phyloP scores from a whole-genome alignment of 2,329 filamentous ascomycete genomes.

The Cordyceps tenuipes region DNA sequence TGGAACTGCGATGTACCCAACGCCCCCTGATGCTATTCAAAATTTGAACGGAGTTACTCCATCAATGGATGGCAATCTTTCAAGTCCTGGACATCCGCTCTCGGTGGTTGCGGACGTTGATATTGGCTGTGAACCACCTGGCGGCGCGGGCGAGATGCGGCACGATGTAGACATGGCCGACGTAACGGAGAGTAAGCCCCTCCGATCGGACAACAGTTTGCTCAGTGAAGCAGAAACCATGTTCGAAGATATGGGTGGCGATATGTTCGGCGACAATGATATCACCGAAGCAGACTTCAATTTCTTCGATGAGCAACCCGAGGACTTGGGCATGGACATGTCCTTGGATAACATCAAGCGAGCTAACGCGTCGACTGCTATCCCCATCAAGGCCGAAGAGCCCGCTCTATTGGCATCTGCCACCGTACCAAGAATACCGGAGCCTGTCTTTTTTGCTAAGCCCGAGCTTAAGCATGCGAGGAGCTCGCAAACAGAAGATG shows the following conservation, averaged over 20 bases:
- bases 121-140: slow-evolving; percentile 26
- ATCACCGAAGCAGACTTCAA: slow-evolving; percentile 79
- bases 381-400: slow-evolving; percentile 13
- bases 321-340: slow-evolving; percentile 30
- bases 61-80: slow-evolving; percentile 46
- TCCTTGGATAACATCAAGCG: slow-evolving; percentile 20
- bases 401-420: slow-evolving; percentile 14
- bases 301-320: slow-evolving; percentile 64
- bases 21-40: slow-evolving; percentile 59
- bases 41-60: slow-evolving; percentile 44
- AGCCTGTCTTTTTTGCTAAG: slow-evolving; percentile 44
- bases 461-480: slow-evolving; percentile 51
- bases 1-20: slow-evolving; percentile 58
- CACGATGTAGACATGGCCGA: slow-evolving; percentile 19
- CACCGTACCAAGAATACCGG: slow-evolving; percentile 15
- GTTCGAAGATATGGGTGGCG: slow-evolving; percentile 60
- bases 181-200: slow-evolving; percentile 34
- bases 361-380: slow-evolving; percentile 5
- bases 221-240: slow-evolving; percentile 48
- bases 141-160: slow-evolving; percentile 15
- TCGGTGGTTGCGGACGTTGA: slow-evolving; percentile 20
- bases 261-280: slow-evolving; percentile 63
- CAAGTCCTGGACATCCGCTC: slow-evolving; percentile 44
- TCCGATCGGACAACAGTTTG: slow-evolving; percentile 33
- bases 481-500: slow-evolving; percentile 41